Conservation (phyloP, 345 rosid species). For the Brassica nigra region DNA sequence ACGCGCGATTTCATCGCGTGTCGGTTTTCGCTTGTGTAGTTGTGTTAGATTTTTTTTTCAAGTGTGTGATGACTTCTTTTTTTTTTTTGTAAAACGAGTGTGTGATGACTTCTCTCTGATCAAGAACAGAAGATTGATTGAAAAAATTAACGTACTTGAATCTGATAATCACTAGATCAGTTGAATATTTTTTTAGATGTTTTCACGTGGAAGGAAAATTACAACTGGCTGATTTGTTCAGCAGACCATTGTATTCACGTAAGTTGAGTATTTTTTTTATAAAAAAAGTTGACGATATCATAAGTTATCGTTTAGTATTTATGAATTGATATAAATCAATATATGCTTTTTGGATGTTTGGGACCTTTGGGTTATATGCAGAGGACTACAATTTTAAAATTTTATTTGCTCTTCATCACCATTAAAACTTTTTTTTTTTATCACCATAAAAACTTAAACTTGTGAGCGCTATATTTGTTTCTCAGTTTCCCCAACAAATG, state of each 20-base stretch:
- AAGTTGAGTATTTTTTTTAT: neutral
- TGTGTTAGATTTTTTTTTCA: neutral
- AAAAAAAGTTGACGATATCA: neutral
- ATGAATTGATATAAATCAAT: neutral
- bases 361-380: neutral
- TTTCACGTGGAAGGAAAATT: constrained; percentile 2
- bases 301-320: neutral
- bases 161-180: neutral
- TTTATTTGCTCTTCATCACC: neutral
- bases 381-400: neutral
- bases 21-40: neutral
- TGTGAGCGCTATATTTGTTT: neutral
- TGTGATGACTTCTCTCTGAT: constrained; percentile 19
- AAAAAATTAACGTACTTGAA: constrained; percentile 17
- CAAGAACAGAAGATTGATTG: constrained; percentile 11
- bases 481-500: neutral
- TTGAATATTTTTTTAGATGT: neutral
- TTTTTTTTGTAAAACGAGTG: too few relatives aligned
- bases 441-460: neutral
- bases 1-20: neutral
- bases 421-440: neutral
- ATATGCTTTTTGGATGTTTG: too few relatives aligned
- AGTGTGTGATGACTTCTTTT: constrained; percentile 3
- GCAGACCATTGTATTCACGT: constrained; percentile 8
- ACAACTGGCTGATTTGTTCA: constrained; percentile 6